These are phyloP conservation scores for Lactuca sativa DNA, from an alignment of 129 eudicot species.

Conservation along the genomic window DNA sequence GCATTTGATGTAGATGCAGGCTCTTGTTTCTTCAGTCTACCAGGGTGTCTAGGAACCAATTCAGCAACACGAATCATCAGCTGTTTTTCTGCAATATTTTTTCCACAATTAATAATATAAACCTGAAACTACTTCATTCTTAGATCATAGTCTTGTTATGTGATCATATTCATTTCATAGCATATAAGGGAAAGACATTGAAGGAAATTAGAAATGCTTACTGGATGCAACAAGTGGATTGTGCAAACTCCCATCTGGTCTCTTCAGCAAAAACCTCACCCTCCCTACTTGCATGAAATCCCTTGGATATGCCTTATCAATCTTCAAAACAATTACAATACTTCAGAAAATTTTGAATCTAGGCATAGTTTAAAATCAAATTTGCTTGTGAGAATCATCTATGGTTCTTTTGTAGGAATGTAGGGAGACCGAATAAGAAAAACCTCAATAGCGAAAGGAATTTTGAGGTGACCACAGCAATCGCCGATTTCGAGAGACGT, in stretches of 20 bases:
- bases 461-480: slow-evolving; percentile 71
- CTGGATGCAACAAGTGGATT: slow-evolving; percentile 79
- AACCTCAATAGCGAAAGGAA: slow-evolving; percentile 86
- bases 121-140: slow-evolving; percentile 3
- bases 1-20: slow-evolving; percentile 62
- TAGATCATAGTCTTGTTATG: not conserved
- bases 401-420: not conserved
- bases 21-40: slow-evolving; percentile 82
- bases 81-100: slow-evolving; percentile 66
- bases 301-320: slow-evolving; percentile 91
- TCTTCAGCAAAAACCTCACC: slow-evolving; percentile 75
- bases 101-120: slow-evolving; percentile 5
- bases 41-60: slow-evolving; percentile 88
- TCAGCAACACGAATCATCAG: slow-evolving; percentile 75
- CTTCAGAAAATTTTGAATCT: not conserved
- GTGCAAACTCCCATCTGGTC: slow-evolving; percentile 65
- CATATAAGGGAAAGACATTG: not conserved
- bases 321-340: slow-evolving; percentile 34
- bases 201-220: slow-evolving; percentile 37
- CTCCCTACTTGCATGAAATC: slow-evolving; percentile 97
- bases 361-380: not conserved
- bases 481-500: slow-evolving; percentile 72
- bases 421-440: not conserved
- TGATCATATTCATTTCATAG: not conserved
- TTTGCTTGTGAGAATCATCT: not conserved